These are phyloP conservation scores for Penicillium sp. DNA, from an alignment of 2,329 filamentous ascomycete species.

Conservation along the genomic window DNA sequence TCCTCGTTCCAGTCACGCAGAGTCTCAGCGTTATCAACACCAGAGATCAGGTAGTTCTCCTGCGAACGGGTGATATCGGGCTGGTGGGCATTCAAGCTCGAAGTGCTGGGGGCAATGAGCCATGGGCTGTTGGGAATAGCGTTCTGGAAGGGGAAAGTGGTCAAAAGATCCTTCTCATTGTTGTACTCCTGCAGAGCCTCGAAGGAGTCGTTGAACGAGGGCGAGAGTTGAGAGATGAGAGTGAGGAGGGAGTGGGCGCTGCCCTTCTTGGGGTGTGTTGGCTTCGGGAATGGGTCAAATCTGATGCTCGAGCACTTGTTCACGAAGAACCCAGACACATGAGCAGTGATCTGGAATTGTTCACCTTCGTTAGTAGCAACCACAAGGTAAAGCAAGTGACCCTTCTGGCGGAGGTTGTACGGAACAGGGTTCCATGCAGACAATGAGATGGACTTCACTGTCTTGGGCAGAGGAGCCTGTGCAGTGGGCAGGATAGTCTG, in stretches of 20 bases:
- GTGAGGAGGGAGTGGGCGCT: slow-evolving; percentile 83
- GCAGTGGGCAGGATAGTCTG: slow-evolving; percentile 69
- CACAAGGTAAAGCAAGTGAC: slow-evolving; percentile 87
- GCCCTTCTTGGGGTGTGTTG: slow-evolving; percentile 69
- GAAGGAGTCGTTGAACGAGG: slow-evolving; percentile 77
- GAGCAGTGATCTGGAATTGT: slow-evolving; percentile 87
- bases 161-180: slow-evolving; percentile 79
- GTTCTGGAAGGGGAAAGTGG: slow-evolving; percentile 94
- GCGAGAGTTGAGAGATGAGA: slow-evolving; percentile 74
- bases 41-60: slow-evolving; percentile 85
- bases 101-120: slow-evolving; percentile 69
- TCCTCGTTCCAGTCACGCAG: slow-evolving; percentile 99
- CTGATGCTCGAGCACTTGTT: slow-evolving; percentile 95
- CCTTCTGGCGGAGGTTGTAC: slow-evolving; percentile 83
- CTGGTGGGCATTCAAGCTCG: slow-evolving; percentile 68
- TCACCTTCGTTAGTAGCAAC: slow-evolving; percentile 92
- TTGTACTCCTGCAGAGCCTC: slow-evolving; percentile 79
- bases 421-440: slow-evolving; percentile 97
- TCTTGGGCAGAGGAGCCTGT: slow-evolving; percentile 74
- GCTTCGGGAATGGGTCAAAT: slow-evolving; percentile 84
- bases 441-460: slow-evolving; percentile 81
- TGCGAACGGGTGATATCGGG: slow-evolving; percentile 86
- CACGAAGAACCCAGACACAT: slow-evolving; percentile 93
- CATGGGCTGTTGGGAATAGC: slow-evolving; percentile 89
- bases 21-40: slow-evolving; percentile 90